These are phyloP conservation scores for Salix caprea DNA, from an alignment of 345 rosid genomes.

Conservation along the genomic window DNA sequence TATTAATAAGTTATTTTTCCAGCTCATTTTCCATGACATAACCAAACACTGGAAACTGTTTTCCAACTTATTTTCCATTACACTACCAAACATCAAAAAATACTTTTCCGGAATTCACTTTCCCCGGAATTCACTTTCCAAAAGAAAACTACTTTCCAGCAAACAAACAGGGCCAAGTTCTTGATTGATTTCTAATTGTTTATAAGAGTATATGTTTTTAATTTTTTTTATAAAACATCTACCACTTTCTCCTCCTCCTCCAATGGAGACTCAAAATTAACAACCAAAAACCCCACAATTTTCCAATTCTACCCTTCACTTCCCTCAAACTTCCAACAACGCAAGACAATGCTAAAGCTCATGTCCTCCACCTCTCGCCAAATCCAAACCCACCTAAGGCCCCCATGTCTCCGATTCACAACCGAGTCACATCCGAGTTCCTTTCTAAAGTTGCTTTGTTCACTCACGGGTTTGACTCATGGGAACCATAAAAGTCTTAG, in stretches of 20 bases:
- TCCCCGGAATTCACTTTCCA: too few relatives aligned
- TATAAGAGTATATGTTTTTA: too few relatives aligned
- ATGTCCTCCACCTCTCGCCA: constrained; percentile 22
- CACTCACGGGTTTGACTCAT: constrained; percentile 13
- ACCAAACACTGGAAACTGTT: too few relatives aligned
- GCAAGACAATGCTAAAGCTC: constrained; percentile 23
- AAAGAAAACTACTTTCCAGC: too few relatives aligned
- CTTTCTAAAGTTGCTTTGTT: constrained; percentile 14
- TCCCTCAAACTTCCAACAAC: background rate
- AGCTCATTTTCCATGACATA: too few relatives aligned
- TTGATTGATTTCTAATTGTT: too few relatives aligned
- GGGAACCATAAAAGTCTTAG: constrained; percentile 12
- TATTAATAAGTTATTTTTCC: too few relatives aligned
- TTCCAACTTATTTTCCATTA: too few relatives aligned
- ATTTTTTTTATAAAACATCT: background rate
- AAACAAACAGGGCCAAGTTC: too few relatives aligned
- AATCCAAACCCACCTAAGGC: constrained; percentile 18
- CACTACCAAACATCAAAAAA: too few relatives aligned
- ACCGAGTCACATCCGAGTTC: constrained; percentile 1
- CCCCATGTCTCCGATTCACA: constrained; percentile 20
- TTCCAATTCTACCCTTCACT: constrained; percentile 5
- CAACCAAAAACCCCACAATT: background rate
- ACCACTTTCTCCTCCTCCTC: background rate
- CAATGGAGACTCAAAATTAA: constrained; percentile 4
- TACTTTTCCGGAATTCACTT: too few relatives aligned